These are phyloP conservation scores for Xylaria sp. DNA, from an alignment of 2,329 filamentous ascomycete species.

Conservation along the genomic window DNA sequence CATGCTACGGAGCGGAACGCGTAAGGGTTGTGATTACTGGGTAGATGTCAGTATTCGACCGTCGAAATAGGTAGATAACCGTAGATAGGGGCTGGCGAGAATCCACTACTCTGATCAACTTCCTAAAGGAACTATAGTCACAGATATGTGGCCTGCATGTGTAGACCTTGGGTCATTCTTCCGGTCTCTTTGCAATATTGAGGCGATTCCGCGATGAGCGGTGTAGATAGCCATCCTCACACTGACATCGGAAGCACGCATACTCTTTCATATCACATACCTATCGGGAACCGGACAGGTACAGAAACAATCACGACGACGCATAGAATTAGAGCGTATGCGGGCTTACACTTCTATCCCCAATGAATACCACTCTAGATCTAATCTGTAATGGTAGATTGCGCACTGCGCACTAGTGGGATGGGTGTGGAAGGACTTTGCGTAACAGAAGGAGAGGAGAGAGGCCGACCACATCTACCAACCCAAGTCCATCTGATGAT, in stretches of 20 bases:
- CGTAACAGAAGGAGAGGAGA: neutral
- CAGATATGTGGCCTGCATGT: neutral
- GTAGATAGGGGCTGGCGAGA: neutral
- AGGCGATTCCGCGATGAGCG: neutral
- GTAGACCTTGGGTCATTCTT: neutral
- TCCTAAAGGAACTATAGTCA: neutral
- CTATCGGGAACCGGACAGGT: neutral
- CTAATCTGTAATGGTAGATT: neutral
- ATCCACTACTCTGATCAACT: neutral
- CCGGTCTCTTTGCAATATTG: neutral
- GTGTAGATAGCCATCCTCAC: neutral
- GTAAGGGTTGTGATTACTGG: too few species aligned
- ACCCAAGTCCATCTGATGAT: neutral
- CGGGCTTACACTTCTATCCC: too few species aligned
- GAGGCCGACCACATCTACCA: neutral
- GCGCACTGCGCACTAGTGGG: neutral
- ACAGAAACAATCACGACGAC: neutral
- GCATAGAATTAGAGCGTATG: neutral
- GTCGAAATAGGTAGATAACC: too few species aligned
- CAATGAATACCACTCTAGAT: too few species aligned
- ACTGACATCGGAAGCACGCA: neutral
- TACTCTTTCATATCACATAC: neutral
- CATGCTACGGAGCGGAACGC: neutral
- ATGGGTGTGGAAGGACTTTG: neutral
- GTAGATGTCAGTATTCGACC: neutral